Conservation (phyloP, 2,329 filamentous ascomycete genomes). For the Pyrenochaeta sp. region DNA sequence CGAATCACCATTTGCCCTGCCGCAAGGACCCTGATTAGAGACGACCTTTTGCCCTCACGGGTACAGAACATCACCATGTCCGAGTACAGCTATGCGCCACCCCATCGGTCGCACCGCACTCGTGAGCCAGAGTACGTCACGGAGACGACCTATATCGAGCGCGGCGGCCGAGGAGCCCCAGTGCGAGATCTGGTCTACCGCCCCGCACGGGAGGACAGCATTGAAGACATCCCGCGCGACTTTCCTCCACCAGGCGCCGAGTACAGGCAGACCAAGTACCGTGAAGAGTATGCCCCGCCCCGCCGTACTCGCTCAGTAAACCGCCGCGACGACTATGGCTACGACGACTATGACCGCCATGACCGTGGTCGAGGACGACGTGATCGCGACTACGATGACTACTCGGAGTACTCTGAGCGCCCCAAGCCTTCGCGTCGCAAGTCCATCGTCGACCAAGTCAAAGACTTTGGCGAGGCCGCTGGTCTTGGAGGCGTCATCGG, state of each 20-base stretch:
- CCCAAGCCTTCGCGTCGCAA: constrained; percentile 59
- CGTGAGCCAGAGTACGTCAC: constrained; percentile 60
- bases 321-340: constrained; percentile 64
- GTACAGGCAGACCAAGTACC: constrained; percentile 56
- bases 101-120: constrained; percentile 55
- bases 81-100: constrained; percentile 59
- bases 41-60: constrained; percentile 13
- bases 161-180: constrained; percentile 54
- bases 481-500: constrained; percentile 65
- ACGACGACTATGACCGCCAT: constrained; percentile 46
- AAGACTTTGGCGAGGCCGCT: constrained; percentile 66
- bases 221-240: constrained; percentile 85
- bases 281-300: constrained; percentile 60
- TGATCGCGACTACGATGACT: constrained; percentile 59
- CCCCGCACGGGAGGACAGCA: constrained; percentile 74
- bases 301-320: constrained; percentile 73
- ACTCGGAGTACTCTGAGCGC: constrained; percentile 54
- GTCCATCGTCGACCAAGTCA: constrained; percentile 64
- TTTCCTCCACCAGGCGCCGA: constrained; percentile 75
- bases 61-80: constrained; percentile 52
- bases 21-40: constrained; percentile 19
- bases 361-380: constrained; percentile 52
- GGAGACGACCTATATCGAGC: constrained; percentile 61
- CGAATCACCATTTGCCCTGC: constrained; percentile 4
- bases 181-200: constrained; percentile 61